Percentiles rank a stretch among this genome's conserved stretches.
These are phyloP conservation scores for Scleromitrula shiraiana DNA, from an alignment of 2,329 filamentous ascomycete species.

Conservation along the genomic window DNA sequence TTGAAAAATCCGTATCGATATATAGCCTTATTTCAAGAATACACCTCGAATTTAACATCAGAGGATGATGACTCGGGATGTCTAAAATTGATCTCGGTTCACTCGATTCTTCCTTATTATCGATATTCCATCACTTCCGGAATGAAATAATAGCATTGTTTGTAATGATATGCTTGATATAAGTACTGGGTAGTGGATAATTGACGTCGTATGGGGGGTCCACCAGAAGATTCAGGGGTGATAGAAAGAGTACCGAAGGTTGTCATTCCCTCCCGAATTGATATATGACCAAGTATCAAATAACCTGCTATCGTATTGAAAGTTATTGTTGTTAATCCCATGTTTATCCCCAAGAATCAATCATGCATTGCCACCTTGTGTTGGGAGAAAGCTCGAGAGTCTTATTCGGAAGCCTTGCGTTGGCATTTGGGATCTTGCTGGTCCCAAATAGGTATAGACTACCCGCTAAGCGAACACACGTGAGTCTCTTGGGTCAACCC, in stretches of 20 bases:
- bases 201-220: not conserved
- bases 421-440: constrained; percentile 1
- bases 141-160: too few relatives aligned
- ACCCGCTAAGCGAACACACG: constrained; percentile 7
- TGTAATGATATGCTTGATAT: not conserved
- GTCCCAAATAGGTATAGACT: constrained; percentile 1
- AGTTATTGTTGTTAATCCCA: not conserved
- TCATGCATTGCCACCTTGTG: not conserved
- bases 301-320: not conserved
- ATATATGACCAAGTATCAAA: too few relatives aligned
- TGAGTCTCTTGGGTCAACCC: constrained; percentile 1
- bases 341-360: not conserved
- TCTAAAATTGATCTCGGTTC: not conserved
- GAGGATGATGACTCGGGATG: constrained; percentile 1
- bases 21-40: constrained; percentile 1
- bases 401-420: not conserved
- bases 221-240: constrained; percentile 7
- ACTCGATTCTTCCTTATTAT: not conserved
- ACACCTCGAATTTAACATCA: constrained; percentile 6
- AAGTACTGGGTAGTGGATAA: not conserved
- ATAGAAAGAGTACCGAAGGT: not conserved
- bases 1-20: not conserved
- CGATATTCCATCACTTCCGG: not conserved
- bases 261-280: too few relatives aligned
- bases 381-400: not conserved